These are phyloP conservation scores for Guadua angustifolia DNA, from an alignment of 176 grass and related monocot genomes.

Conservation along the genomic window DNA sequence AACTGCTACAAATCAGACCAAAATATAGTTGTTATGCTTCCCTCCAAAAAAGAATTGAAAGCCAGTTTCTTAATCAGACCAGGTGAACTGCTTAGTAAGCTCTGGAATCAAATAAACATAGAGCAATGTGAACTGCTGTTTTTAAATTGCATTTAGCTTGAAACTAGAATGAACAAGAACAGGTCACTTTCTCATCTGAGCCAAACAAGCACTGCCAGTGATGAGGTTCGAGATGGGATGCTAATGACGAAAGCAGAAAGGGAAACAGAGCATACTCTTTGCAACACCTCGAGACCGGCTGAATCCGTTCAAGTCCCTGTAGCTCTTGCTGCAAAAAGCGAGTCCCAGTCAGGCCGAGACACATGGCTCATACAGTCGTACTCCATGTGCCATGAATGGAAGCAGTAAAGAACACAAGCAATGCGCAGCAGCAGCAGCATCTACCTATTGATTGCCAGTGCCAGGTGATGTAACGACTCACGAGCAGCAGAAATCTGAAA, in stretches of 20 bases:
- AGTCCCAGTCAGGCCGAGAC: conserved; percentile 30
- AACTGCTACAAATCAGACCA: not conserved
- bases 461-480: conserved; percentile 17
- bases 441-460: not conserved
- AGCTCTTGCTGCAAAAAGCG: conserved; percentile 72
- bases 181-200: conserved; percentile 17
- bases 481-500: not conserved
- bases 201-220: conserved; percentile 6
- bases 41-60: not conserved
- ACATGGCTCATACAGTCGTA: not conserved
- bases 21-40: not conserved
- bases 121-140: no score
- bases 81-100: not conserved
- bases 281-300: conserved; percentile 88
- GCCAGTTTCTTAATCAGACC: not conserved
- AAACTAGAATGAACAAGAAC: conserved; percentile 17
- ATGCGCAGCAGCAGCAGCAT: not conserved
- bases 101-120: not conserved
- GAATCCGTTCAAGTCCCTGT: conserved; percentile 73
- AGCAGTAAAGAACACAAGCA: conserved; percentile 28
- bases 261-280: conserved; percentile 71
- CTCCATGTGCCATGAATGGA: conserved; percentile 41
- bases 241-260: not conserved
- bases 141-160: not conserved
- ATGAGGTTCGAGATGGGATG: not conserved